Evolutionary conservation across 345 rosid genomes (phyloP), one percentile per base, ranked within the genome.

Genomic region (Anastatica hierochuntica): DNA sequence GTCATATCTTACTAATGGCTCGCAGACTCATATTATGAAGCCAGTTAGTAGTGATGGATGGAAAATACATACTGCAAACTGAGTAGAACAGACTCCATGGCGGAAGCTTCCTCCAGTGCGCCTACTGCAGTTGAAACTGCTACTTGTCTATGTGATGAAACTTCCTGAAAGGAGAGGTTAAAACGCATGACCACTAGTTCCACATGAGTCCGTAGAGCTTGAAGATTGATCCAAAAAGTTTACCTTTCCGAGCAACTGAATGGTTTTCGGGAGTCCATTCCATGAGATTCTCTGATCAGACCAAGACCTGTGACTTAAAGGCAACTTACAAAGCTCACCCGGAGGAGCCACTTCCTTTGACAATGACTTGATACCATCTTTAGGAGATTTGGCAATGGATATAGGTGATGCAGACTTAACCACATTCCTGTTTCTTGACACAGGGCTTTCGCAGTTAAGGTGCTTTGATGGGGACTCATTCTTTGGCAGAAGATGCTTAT

Each of bases 61-160:
- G 31, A 54, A 34, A 47, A 42, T 7, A 49, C 74, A 24, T 71
- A 76, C 78, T 65, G 72, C 45, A 76, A 27, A 63, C 64, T 68
- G 8, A 19, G 43, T 46, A 76, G 45, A 37, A 79, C 63, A 19
- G 50, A 62, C 43, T 79, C 73, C 45, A 47, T 49, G 44, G 63
- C 71, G 1, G 72, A 76, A 50, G 80, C 73, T 61, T 68, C 78
- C 65, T 79, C 78, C 13, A 71, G 20, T n/a, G 72, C 69, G 2
- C 31, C 58, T 36, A 54, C 61, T 7, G 78, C 78, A 4, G 77
- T 47, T 38, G 64, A 42, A 41, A 54, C 66, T 26, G 75, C 72
- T 45, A 36, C 68, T 60, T 70, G 67, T 54, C 46, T 67, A 36
- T 61, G 62, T 14, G 47, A 62, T 39, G 64, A 56, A 49, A 63